These are phyloP conservation scores for Cornus controversa DNA, from an alignment of 148 eudicot genomes.

Conservation along the genomic window DNA sequence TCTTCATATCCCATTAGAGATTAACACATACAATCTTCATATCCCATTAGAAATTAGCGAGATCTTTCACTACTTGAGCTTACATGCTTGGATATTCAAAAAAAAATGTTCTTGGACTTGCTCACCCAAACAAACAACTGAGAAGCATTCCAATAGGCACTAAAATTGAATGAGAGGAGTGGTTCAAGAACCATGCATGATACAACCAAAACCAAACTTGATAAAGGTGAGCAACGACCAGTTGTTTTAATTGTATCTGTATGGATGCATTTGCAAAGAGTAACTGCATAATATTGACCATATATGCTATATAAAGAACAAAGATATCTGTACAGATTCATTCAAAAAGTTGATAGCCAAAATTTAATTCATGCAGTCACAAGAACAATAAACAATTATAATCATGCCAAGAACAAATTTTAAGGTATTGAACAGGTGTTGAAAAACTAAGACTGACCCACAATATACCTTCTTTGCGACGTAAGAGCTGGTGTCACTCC, in stretches of 20 bases:
- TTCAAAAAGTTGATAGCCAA: background rate
- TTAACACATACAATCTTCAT: no score
- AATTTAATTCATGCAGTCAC: background rate
- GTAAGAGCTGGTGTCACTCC: constrained; percentile 74
- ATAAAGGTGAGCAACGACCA: background rate
- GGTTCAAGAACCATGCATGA: background rate
- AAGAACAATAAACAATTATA: background rate
- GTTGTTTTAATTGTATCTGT: background rate
- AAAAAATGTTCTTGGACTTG: no score
- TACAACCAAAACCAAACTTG: background rate
- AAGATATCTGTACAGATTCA: background rate
- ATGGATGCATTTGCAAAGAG: background rate
- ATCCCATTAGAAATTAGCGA: no score
- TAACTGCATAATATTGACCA: no score
- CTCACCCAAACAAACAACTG: background rate
- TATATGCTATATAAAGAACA: constrained; percentile 5
- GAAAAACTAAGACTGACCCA: constrained; percentile 7
- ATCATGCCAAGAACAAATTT: background rate
- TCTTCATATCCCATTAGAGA: no score
- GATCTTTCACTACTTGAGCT: background rate
- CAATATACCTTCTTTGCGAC: constrained; percentile 69
- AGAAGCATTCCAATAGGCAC: background rate
- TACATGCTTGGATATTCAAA: background rate
- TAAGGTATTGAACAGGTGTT: background rate
- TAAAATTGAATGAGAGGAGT: background rate